Base-by-base conservation (phyloP, 1,284 basidiomycete genomes). In the Pseudozyma sp. region DNA sequence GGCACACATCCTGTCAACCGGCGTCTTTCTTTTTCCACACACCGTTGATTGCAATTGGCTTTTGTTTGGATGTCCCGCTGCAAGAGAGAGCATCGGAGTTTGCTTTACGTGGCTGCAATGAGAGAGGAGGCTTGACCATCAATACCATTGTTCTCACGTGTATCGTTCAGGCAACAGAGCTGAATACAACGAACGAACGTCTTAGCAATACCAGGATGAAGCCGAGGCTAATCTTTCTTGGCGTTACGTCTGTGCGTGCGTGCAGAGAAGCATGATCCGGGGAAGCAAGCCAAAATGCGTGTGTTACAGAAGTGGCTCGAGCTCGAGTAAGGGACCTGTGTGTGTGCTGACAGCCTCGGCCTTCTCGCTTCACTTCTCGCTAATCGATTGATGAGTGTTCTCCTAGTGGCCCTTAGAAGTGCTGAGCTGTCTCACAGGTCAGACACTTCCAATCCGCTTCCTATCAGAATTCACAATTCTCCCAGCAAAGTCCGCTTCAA, bases 331-430 rank as follows among this genome's bases (percentile, higher is more conserved):
- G 35, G 13, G 38, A 40, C 25, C n/a, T n/a, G 49, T 36, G 36
- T 45, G 40, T 42, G 40, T 45, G 44, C 44, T 45, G 44, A 45
- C 44, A 45, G 44, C 44, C 39, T 40, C 39, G 11, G 11, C 19
- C 16, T 45, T 16, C 25, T 48, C 19, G 45, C 19, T 21, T 13
- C 50, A 39, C 34, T 36, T 11, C 31, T 55, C 43, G 53, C 53
- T n/a, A n/a, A 43, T 50, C 45, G 47, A 48, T 56, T 56, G 53
- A 34, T 44, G 53, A 56, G 53, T 47, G 53, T 52, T 13, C 21
- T 16, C 18, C 12, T 7, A 9, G 19, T 8, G 3, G 14, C 12
- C 3, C n/a, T 44, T 44, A 4, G 4, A 47, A 25, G 14, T 18
- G 6, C 19, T 11, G 7, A 21, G 45, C n/a, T 21, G n/a, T 19